These are phyloP conservation scores for Seiridium unicorne DNA, from an alignment of 2,329 filamentous ascomycete species.

Conservation along the genomic window DNA sequence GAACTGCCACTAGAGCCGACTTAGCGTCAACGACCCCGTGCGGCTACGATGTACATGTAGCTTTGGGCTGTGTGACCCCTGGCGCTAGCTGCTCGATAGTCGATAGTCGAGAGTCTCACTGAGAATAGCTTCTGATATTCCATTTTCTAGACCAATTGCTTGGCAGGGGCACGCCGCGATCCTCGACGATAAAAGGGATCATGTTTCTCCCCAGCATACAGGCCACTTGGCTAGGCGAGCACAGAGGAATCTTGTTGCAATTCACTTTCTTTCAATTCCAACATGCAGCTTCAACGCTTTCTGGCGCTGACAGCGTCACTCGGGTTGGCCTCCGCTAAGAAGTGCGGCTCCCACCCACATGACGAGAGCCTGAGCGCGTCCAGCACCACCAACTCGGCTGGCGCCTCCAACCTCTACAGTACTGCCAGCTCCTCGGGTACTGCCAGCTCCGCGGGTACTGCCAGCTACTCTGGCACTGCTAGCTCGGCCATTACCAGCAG, in stretches of 20 bases:
- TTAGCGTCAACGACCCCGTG: too few relatives aligned
- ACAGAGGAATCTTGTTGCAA: neutral
- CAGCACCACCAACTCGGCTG: neutral
- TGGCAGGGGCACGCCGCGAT: neutral
- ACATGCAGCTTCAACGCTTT: neutral
- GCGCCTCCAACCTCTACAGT: too few relatives aligned
- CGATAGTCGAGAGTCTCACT: neutral
- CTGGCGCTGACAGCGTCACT: neutral
- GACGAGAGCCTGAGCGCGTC: neutral
- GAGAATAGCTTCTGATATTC: neutral
- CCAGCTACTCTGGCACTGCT: too few relatives aligned
- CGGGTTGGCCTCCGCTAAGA: neutral
- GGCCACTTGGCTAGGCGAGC: neutral
- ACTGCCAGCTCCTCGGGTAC: too few relatives aligned
- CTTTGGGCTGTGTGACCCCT: neutral
- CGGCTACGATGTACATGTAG: too few relatives aligned
- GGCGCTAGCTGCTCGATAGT: neutral
- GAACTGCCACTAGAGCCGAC: neutral
- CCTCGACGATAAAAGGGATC: neutral
- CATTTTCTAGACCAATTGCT: neutral
- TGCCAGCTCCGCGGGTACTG: too few relatives aligned
- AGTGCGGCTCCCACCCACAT: neutral
- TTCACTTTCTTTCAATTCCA: neutral
- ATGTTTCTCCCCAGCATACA: neutral
- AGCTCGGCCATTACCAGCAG: too few relatives aligned